Evolutionary conservation across 2,329 filamentous ascomycete species (phyloP), one percentile per base, ranked within the genome.

Genomic region (Neurospora sp.): DNA sequence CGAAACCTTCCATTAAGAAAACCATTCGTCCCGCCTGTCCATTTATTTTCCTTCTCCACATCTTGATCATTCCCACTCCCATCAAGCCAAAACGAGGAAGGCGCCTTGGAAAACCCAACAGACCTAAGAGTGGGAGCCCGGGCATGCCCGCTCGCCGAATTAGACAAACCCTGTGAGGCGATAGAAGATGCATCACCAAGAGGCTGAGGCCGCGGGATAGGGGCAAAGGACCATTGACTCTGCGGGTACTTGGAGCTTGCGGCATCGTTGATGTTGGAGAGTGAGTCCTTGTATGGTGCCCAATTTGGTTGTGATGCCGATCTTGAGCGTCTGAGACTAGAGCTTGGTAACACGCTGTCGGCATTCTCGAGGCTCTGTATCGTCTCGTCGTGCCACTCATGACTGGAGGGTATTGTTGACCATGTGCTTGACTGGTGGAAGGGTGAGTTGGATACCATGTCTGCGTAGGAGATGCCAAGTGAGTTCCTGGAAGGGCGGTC

Each of bases 401-500:
- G 68, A 10, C 40, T 66, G 11, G 70, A 70, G 3, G 67, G 67
- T 8, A 73, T 66, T 2, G 74, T 74, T 4, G 72, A 73, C 74
- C 73, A 75, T 39, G 73, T 73, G 75, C 65, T 81, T 75, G 62
- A 78, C 77, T 72, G 85, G 80, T 78, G 80, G 67, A 81, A 80
- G 0, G 80, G 79, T 8, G 77, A 77, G 23, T 75, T 76, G 41
- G 79, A 76, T 12, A 79, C 77, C 4, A 80, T 74, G 17, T 79
- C 77, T 43, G 77, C 75, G 71, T 81, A 80, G 6, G 77, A 76
- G 10, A 77, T 73, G 33, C 76, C 79, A 10, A 77, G 75, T 6
- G 77, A 77, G 36, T 75, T 62, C 11, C 40, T 43, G 28, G 6
- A 1, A 39, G 23, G 37, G 38, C 57, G 46, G 19, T 66, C 19